Conservation (phyloP, 495 filamentous ascomycete genomes). For the Neurospora tetraspora region DNA sequence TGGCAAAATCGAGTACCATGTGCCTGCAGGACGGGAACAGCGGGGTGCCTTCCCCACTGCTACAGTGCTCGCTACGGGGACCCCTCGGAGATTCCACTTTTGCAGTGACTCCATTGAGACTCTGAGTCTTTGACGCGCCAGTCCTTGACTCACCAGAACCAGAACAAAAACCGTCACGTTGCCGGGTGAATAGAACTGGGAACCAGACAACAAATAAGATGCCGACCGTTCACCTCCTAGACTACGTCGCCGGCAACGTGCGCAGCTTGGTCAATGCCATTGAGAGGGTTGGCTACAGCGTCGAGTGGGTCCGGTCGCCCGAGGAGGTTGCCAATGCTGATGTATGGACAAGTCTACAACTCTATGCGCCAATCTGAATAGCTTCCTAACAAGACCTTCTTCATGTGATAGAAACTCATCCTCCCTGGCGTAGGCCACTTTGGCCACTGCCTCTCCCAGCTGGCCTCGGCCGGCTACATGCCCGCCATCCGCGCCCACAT, state of each 20-base stretch:
- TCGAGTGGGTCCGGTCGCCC: conserved; percentile 84
- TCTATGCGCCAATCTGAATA: not conserved
- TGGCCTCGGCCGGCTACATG: conserved; percentile 68
- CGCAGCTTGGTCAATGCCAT: conserved; percentile 94
- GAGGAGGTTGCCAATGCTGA: conserved; percentile 76
- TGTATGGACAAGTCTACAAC: conserved; percentile 32
- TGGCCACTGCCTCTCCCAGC: conserved; percentile 82
- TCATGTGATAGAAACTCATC: conserved; percentile 61
- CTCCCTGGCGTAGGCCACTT: conserved; percentile 96
- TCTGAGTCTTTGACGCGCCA: not conserved
- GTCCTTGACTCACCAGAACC: conserved; percentile 12
- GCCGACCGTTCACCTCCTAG: conserved; percentile 86
- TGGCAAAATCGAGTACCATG: conserved; percentile 10
- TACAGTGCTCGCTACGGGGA: not conserved
- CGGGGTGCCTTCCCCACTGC: conserved; percentile 1
- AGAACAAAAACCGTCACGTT: not conserved
- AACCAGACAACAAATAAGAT: conserved; percentile 34
- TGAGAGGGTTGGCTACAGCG: conserved; percentile 82
- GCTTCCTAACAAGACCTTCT: not conserved
- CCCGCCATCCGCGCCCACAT: conserved; percentile 74
- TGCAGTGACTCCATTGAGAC: conserved; percentile 4
- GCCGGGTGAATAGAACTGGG: not conserved
- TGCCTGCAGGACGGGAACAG: not conserved
- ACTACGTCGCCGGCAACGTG: conserved; percentile 74
- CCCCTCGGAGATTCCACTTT: not conserved